Percentiles rank a stretch among this genome's conserved stretches.
These are phyloP conservation scores for Mayamaea pseudoterrestris DNA, from an alignment of 108 stramenopile species.

Conservation along the genomic window DNA sequence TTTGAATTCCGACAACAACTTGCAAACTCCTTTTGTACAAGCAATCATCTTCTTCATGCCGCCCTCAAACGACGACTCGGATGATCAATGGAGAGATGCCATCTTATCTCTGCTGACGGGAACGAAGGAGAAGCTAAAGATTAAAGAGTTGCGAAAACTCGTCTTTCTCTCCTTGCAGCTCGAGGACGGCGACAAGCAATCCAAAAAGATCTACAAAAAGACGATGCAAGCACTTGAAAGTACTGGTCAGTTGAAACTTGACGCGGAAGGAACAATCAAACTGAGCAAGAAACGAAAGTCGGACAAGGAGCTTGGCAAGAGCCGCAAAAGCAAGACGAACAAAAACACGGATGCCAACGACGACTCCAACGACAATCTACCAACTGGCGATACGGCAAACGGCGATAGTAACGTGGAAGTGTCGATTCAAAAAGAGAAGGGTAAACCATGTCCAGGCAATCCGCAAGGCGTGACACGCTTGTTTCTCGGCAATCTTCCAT, in stretches of 20 bases:
- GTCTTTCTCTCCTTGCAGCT: slow-evolving; percentile 33
- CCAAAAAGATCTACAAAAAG: slow-evolving; percentile 74
- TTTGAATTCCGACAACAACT: no score
- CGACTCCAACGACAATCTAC: not conserved
- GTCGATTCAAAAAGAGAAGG: slow-evolving; percentile 5
- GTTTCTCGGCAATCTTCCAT: slow-evolving; percentile 83
- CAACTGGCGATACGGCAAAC: not conserved
- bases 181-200: slow-evolving; percentile 56
- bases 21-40: no score
- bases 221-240: slow-evolving; percentile 47
- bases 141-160: slow-evolving; percentile 39
- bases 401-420: not conserved
- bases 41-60: no score
- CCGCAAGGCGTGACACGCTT: slow-evolving; percentile 75
- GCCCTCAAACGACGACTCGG: no score
- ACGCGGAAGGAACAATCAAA: slow-evolving; percentile 51
- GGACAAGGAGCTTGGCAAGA: not conserved
- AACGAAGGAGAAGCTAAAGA: slow-evolving; percentile 12
- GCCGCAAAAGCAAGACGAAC: slow-evolving; percentile 1
- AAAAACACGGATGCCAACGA: not conserved
- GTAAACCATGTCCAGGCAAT: slow-evolving; percentile 63
- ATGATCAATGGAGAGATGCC: not conserved
- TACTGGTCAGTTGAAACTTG: slow-evolving; percentile 37
- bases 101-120: not conserved
- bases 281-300: slow-evolving; percentile 14